A percentile compares a stretch with the other conserved stretches of the same genome.
These are phyloP conservation scores for Syzygium oleosum DNA, from an alignment of 345 rosid species.

Conservation along the genomic window DNA sequence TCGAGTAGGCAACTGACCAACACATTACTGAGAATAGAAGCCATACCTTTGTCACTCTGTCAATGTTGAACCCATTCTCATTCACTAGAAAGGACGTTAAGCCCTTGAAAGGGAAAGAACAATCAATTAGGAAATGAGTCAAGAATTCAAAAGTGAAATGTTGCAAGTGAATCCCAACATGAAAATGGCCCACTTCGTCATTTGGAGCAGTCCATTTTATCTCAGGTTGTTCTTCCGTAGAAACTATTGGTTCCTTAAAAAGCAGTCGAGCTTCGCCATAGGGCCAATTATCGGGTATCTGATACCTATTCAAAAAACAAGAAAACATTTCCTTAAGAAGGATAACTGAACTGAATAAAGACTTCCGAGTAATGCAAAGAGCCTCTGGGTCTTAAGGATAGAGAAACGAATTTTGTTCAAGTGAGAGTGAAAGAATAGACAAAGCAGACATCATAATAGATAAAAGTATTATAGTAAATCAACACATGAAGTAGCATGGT, in stretches of 20 bases:
- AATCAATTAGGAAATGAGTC: not conserved
- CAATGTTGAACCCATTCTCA: constrained; percentile 88
- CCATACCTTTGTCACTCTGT: constrained; percentile 73
- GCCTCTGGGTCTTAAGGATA: not conserved
- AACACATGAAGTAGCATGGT: not conserved
- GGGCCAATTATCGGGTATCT: constrained; percentile 80
- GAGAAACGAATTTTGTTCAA: not conserved
- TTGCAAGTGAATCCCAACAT: not conserved
- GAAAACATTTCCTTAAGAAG: not conserved
- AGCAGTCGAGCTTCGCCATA: constrained; percentile 64
- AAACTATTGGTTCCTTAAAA: constrained; percentile 71
- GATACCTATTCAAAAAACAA: constrained; percentile 38
- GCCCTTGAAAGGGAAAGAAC: constrained; percentile 1
- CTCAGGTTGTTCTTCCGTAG: constrained; percentile 53
- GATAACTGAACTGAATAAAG: not conserved
- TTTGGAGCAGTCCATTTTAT: constrained; percentile 78
- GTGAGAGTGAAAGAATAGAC: not conserved
- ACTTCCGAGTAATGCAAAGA: not conserved
- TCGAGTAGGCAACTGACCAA: not conserved
- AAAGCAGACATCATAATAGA: not conserved
- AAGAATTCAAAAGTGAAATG: not conserved
- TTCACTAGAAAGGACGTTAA: constrained; percentile 49
- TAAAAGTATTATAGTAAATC: not conserved
- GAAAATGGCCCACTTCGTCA: constrained; percentile 49
- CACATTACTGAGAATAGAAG: not conserved